These are phyloP conservation scores for Wallacemonas collosoma DNA, from an alignment of 208 protist species.

Conservation along the genomic window DNA sequence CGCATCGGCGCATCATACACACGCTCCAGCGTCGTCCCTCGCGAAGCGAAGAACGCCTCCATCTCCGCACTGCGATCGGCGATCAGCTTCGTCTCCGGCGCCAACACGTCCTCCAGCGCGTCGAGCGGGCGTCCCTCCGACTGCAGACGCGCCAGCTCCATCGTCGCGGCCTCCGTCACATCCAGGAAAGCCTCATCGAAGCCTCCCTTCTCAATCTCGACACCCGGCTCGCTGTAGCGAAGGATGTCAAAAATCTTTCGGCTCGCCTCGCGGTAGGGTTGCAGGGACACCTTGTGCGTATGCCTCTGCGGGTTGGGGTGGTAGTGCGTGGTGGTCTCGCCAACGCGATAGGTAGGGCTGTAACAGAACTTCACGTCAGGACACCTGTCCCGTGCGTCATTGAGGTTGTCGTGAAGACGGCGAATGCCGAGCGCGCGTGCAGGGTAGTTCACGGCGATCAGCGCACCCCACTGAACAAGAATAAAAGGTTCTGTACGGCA, in stretches of 20 bases:
- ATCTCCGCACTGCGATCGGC: slow-evolving; percentile 52
- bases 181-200: slow-evolving; percentile 92
- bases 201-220: slow-evolving; percentile 69
- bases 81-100: slow-evolving; percentile 55
- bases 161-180: slow-evolving; percentile 64
- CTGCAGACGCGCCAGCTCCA: slow-evolving; percentile 42
- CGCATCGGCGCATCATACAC: slow-evolving; percentile 64
- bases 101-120: slow-evolving; percentile 52
- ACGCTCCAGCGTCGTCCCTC: slow-evolving; percentile 46
- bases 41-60: slow-evolving; percentile 42
- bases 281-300: slow-evolving; percentile 81
- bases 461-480: slow-evolving; percentile 71
- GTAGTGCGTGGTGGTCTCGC: slow-evolving; percentile 57
- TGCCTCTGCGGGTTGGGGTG: slow-evolving; percentile 42
- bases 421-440: slow-evolving; percentile 67
- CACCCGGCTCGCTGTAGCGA: slow-evolving; percentile 34
- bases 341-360: slow-evolving; percentile 61
- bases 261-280: slow-evolving; percentile 85
- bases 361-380: slow-evolving; percentile 46
- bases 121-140: slow-evolving; percentile 14
- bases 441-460: slow-evolving; percentile 92
- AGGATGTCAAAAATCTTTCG: slow-evolving; percentile 73
- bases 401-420: slow-evolving; percentile 57
- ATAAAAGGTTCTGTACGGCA: slow-evolving; percentile 69
- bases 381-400: slow-evolving; percentile 44